Base-by-base conservation (phyloP, 305 asterid genomes). In the Fraxinus greggii region DNA sequence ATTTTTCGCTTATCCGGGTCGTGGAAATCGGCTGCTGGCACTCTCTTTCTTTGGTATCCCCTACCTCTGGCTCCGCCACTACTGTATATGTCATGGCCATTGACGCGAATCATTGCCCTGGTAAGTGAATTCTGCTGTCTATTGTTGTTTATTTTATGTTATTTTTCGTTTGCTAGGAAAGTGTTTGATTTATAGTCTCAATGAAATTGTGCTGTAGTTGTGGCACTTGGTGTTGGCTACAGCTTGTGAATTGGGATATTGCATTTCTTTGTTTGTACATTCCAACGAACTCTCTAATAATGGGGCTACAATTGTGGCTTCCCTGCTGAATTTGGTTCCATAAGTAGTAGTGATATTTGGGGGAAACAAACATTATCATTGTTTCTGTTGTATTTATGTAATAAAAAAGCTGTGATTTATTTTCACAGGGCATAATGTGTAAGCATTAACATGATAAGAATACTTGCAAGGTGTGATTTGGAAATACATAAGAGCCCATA, bases 31-130 rank as follows among this genome's bases (percentile, higher is more conserved):
- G 95, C 72, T 76, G 61, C 77, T 93, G 97, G 92, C 89, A 89
- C 80, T 83, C 89, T 42, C 89, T 95, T 59, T 86, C 96, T 4
- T 83, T 93, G 75, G 78, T 65, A 15, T 32, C 89, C 5, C 93
- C 95, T 29, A 89, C 97, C 24, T 86, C 94, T 48, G 92, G 91
- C 10, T 87, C 85, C 17, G 26, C 83, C 29, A 59, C 88, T 26
- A 79, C 78, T 32, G 83, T 94, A 75, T 69, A 59, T 35, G 89
- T 92, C 85, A 90, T 85, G 89, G 91, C 97, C 78, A 84, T 94
- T 42, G 97, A 93, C 67, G 98, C 97, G 79, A 85, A 91, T 40
- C 97, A 94, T 73, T 94, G 97, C 82, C 97, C 96, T 1, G 97
- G 97, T 93, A 87, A 54, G 19, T 77, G 24, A 8, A 2, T 26